phyloP scores from a whole-genome alignment of 208 protist species.

The Acanthamoeba healyi region DNA sequence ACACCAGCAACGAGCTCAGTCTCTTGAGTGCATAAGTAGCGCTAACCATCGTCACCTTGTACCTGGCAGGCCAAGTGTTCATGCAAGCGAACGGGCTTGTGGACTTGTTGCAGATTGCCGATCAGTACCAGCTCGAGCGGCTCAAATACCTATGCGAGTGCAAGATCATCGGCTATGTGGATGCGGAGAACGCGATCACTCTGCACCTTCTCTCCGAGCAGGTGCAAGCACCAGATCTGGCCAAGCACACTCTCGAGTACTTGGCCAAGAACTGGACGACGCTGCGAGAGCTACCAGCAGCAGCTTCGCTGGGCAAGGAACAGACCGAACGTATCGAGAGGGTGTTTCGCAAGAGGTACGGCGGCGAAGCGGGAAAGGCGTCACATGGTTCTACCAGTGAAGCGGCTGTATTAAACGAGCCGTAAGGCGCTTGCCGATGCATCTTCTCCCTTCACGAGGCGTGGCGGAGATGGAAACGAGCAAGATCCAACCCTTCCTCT shows the following conservation, averaged over 20 bases:
- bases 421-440: not conserved
- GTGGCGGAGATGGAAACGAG: not conserved
- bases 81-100: slow-evolving; percentile 8
- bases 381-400: not conserved
- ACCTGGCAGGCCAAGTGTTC: slow-evolving; percentile 26
- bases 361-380: not conserved
- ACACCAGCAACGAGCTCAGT: not conserved
- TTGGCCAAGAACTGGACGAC: slow-evolving; percentile 19
- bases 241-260: slow-evolving; percentile 62
- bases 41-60: not conserved
- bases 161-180: slow-evolving; percentile 60
- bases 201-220: slow-evolving; percentile 36
- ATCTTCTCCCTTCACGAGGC: too few species aligned
- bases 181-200: slow-evolving; percentile 45
- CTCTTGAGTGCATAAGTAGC: too few species aligned
- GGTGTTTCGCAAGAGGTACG: not conserved
- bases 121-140: slow-evolving; percentile 71
- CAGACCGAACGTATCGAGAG: slow-evolving; percentile 37
- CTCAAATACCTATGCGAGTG: slow-evolving; percentile 68
- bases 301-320: not conserved
- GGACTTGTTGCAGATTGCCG: not conserved
- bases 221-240: slow-evolving; percentile 43
- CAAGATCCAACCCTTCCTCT: not conserved
- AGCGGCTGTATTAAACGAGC: not conserved
- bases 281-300: not conserved